Conservation (phyloP, 2,329 filamentous ascomycete species). For the Coleophoma cylindrospora region DNA sequence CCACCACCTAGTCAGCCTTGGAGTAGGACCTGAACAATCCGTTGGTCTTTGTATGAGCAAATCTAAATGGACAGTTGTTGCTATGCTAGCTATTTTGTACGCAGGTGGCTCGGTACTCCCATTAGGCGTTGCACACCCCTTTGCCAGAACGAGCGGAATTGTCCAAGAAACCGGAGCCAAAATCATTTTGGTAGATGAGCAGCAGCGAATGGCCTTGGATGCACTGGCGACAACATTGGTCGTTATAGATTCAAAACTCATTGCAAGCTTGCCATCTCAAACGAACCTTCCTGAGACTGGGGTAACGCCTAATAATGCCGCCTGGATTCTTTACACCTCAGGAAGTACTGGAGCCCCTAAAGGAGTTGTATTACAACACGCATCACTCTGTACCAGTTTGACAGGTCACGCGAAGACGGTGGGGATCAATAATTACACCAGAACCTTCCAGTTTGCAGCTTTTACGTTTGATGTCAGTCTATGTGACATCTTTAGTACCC, state of each 20-base stretch:
- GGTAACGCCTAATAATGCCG: constrained; percentile 4
- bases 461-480: constrained; percentile 11
- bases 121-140: constrained; percentile 10
- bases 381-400: constrained; percentile 3
- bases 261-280: neutral
- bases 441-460: constrained; percentile 11
- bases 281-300: neutral
- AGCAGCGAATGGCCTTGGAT: neutral
- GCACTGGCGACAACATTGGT: neutral
- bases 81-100: constrained; percentile 21
- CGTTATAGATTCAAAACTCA: constrained; percentile 1
- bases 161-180: neutral
- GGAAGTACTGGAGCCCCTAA: constrained; percentile 12
- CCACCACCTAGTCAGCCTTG: constrained; percentile 1
- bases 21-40: constrained; percentile 11
- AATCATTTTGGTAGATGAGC: constrained; percentile 2
- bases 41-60: constrained; percentile 16
- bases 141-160: neutral
- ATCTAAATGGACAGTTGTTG: constrained; percentile 19
- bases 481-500: constrained; percentile 11
- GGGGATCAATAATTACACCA: constrained; percentile 2
- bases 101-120: constrained; percentile 12
- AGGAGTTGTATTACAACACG: constrained; percentile 9
- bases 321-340: constrained; percentile 11
- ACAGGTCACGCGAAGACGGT: constrained; percentile 3